phyloP scores from a whole-genome alignment of 176 grass and related monocot genomes.

The Oryza rufipogon region DNA sequence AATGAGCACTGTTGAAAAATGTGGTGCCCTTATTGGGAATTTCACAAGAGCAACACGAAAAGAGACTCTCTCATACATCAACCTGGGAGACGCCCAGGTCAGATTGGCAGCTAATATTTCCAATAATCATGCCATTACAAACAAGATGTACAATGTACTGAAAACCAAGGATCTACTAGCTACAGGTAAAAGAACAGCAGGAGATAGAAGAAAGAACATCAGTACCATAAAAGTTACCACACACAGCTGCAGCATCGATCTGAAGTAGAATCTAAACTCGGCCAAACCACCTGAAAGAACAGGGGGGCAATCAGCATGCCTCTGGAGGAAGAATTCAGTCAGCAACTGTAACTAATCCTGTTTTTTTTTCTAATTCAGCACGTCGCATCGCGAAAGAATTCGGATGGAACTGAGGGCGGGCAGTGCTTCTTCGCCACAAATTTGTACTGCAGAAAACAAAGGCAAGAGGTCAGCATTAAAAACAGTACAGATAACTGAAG shows the following conservation, averaged over 20 bases:
- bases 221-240: neutral
- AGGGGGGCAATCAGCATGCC: neutral
- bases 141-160: slow-evolving; percentile 49
- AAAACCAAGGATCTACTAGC: slow-evolving; percentile 26
- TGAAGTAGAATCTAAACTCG: slow-evolving; percentile 43
- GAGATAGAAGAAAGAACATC: neutral
- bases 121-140: slow-evolving; percentile 42
- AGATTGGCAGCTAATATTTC: slow-evolving; percentile 14
- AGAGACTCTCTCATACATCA: neutral
- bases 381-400: slow-evolving; percentile 59
- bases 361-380: slow-evolving; percentile 37
- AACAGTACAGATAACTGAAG: slow-evolving; percentile 28
- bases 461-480: neutral
- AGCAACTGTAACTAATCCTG: slow-evolving; percentile 45
- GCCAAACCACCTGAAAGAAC: slow-evolving; percentile 31
- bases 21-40: slow-evolving; percentile 30
- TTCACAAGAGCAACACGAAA: slow-evolving; percentile 16
- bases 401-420: slow-evolving; percentile 55
- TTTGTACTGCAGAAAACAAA: slow-evolving; percentile 68
- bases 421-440: slow-evolving; percentile 85
- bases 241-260: slow-evolving; percentile 34
- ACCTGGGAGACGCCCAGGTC: slow-evolving; percentile 17
- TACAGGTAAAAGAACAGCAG: slow-evolving; percentile 37
- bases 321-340: slow-evolving; percentile 50
- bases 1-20: slow-evolving; percentile 35